Percentiles rank a stretch among this genome's conserved stretches.
Evolutionary conservation across 2,329 filamentous ascomycete genomes (phyloP).

Genomic region (Gnomoniopsis sp.): DNA sequence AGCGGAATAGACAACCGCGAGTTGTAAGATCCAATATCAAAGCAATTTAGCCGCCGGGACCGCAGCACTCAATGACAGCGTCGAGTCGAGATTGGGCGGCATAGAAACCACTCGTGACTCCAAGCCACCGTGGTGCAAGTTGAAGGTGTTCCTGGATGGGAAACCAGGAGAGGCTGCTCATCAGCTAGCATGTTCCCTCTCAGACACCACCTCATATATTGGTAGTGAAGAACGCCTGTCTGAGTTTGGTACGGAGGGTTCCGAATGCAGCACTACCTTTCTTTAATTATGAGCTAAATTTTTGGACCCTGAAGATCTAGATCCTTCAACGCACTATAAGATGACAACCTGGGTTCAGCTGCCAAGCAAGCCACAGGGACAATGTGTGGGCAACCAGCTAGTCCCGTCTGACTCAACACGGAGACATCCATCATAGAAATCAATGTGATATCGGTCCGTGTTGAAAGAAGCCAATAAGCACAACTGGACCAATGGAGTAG

Average conservation of each 20-base stretch:
- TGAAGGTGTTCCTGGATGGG: not conserved
- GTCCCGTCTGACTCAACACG: no score
- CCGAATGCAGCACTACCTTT: slow-evolving; percentile 2
- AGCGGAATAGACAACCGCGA: not conserved
- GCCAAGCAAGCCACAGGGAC: slow-evolving; percentile 1
- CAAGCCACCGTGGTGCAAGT: no score
- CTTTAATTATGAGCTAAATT: slow-evolving; percentile 34
- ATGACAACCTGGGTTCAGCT: slow-evolving; percentile 26
- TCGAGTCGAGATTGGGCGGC: not conserved
- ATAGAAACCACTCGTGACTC: not conserved
- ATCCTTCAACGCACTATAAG: slow-evolving; percentile 22
- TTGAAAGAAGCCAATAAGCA: no score
- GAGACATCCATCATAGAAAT: no score
- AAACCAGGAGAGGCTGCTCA: not conserved
- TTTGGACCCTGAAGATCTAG: slow-evolving; percentile 23
- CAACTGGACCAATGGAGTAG: no score
- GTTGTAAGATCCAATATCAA: not conserved
- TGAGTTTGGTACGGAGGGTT: not conserved
- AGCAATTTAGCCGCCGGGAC: not conserved
- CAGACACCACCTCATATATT: no score
- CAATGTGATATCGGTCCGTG: no score
- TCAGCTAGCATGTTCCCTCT: not conserved
- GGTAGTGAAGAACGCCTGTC: not conserved
- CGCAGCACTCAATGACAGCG: no score
- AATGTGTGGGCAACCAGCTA: no score